phyloP scores from a whole-genome alignment of 1,139 yeast species.

The Hansenula sp. region DNA sequence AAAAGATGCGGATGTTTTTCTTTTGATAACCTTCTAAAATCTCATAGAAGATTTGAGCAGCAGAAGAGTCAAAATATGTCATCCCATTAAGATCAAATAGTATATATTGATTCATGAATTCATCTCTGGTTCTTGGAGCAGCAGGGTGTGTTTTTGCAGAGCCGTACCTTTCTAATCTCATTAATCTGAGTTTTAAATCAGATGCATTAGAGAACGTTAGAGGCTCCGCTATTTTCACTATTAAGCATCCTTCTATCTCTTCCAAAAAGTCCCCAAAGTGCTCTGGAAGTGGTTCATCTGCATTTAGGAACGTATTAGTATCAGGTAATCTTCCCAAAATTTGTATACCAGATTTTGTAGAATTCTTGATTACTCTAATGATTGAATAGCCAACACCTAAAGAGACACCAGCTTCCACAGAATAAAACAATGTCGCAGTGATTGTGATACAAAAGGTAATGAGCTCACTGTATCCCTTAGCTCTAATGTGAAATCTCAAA shows the following conservation, averaged over 20 bases:
- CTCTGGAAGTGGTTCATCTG: conserved; percentile 46
- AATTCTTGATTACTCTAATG: conserved; percentile 75
- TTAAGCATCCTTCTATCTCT: conserved; percentile 80
- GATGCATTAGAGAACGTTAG: conserved; percentile 87
- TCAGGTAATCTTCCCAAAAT: conserved; percentile 82
- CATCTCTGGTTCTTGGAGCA: conserved; percentile 50
- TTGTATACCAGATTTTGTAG: conserved; percentile 85
- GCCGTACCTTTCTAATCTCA: conserved; percentile 80
- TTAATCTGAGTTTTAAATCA: conserved; percentile 70
- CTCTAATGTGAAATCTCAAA: conserved; percentile 63
- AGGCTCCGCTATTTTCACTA: conserved; percentile 89
- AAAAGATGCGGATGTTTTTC: conserved; percentile 56
- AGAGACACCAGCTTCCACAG: conserved; percentile 86
- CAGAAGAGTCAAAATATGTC: conserved; percentile 85
- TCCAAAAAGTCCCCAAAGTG: conserved; percentile 36
- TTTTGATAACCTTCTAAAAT: conserved; percentile 51
- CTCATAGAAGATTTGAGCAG: conserved; percentile 68
- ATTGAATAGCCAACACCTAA: conserved; percentile 81
- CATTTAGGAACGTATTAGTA: conserved; percentile 70
- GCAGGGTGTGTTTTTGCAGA: conserved; percentile 85
- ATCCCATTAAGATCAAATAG: conserved; percentile 83
- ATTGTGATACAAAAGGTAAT: conserved; percentile 72
- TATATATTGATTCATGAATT: conserved; percentile 57
- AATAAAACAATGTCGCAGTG: conserved; percentile 67
- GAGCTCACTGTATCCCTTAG: conserved; percentile 75